These are phyloP conservation scores for Tremella yokohamensis DNA, from an alignment of 768 basidiomycete species.

Conservation along the genomic window DNA sequence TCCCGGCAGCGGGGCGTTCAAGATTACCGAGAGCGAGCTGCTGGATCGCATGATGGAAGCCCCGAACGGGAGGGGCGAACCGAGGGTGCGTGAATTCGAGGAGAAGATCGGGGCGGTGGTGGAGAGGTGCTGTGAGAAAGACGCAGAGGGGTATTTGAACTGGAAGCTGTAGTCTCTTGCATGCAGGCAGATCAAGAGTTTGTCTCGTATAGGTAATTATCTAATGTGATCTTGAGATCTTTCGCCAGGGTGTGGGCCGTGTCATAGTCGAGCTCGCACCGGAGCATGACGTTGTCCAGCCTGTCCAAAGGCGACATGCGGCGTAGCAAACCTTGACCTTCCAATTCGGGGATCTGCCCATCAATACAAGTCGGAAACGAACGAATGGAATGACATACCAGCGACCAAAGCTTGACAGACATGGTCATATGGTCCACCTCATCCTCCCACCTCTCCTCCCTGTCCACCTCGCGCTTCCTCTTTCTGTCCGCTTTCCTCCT, in stretches of 20 bases:
- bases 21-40: constrained; percentile 64
- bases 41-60: constrained; percentile 58
- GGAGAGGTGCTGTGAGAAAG: constrained; percentile 53
- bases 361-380: neutral
- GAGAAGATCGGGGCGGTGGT: constrained; percentile 78
- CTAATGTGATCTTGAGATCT: constrained; percentile 37
- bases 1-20: constrained; percentile 61
- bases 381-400: constrained; percentile 59
- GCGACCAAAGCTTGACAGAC: constrained; percentile 72
- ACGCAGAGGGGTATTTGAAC: constrained; percentile 37
- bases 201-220: constrained; percentile 45
- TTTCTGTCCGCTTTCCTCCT: constrained; percentile 70
- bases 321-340: constrained; percentile 37
- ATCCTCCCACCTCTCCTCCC: constrained; percentile 85
- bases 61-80: constrained; percentile 58
- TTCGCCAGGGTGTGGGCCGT: constrained; percentile 29
- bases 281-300: constrained; percentile 46
- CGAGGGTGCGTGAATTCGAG: constrained; percentile 52
- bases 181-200: constrained; percentile 2
- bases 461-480: constrained; percentile 68
- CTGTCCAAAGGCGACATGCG: constrained; percentile 44
- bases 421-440: constrained; percentile 57
- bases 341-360: constrained; percentile 53
- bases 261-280: constrained; percentile 46
- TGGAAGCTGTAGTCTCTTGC: constrained; percentile 22